Percentiles rank a stretch among this genome's conserved stretches.
Conservation (phyloP, 495 filamentous ascomycete genomes). For the Podospora bellae-mahoneyi region DNA sequence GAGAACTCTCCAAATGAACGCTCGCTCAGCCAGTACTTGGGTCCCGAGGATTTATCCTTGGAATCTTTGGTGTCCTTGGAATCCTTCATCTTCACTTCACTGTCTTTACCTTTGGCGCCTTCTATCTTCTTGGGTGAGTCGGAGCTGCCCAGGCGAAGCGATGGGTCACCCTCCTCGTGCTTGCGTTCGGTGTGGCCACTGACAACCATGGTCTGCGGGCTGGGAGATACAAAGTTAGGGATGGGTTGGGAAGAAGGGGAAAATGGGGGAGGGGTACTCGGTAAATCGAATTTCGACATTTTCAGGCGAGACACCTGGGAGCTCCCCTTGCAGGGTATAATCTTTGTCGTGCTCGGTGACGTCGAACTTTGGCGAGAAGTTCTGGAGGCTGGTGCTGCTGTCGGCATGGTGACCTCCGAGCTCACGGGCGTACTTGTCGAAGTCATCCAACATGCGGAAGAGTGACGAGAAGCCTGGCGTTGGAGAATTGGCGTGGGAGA, state of each 20-base stretch:
- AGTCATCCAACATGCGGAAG: conserved; percentile 77
- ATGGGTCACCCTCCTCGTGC: conserved; percentile 45
- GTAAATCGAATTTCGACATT: conserved; percentile 83
- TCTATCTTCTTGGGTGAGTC: conserved; percentile 28
- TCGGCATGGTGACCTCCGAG: conserved; percentile 16
- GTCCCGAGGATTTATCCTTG: conserved; percentile 15
- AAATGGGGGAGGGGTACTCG: conserved; percentile 39
- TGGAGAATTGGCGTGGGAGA: conserved; percentile 26
- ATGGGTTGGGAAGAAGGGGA: no score
- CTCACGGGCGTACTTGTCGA: conserved; percentile 53
- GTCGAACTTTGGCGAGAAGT: conserved; percentile 60
- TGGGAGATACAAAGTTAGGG: no score
- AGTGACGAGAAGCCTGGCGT: conserved; percentile 59
- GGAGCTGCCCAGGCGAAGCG: conserved; percentile 15
- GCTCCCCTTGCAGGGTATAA: conserved; percentile 84
- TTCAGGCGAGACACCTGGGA: conserved; percentile 77
- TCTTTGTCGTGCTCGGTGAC: conserved; percentile 62
- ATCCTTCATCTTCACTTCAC: conserved; percentile 6
- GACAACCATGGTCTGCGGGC: conserved; percentile 66
- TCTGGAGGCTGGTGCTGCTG: background rate
- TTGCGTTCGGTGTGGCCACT: conserved; percentile 61
- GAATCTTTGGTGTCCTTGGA: conserved; percentile 8
- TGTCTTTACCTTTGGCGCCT: conserved; percentile 15
- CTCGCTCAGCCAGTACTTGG: conserved; percentile 80
- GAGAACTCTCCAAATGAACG: conserved; percentile 76